Evolutionary conservation across 2,329 filamentous ascomycete genomes (phyloP).

Genomic region (Pseudophaeomoniella oleicola): DNA sequence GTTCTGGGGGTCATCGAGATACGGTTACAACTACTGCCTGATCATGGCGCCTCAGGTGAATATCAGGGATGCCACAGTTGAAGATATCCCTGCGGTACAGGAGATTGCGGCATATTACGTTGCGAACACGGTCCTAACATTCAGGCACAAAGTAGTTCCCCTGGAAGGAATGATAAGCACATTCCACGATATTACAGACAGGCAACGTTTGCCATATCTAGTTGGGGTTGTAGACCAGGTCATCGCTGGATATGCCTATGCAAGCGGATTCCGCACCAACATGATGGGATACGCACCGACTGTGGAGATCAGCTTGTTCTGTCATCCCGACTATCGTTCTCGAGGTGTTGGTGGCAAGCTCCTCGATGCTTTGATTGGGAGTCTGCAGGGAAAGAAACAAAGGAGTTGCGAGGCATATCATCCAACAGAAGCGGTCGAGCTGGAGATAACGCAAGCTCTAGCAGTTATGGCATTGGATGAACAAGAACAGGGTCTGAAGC

Average conservation of each 20-base stretch:
- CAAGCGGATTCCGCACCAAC: slow-evolving; percentile 19
- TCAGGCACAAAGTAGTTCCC: slow-evolving; percentile 16
- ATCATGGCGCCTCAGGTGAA: background rate
- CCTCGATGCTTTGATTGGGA: slow-evolving; percentile 15
- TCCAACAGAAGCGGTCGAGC: slow-evolving; percentile 4
- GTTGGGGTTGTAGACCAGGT: slow-evolving; percentile 17
- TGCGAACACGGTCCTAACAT: slow-evolving; percentile 21
- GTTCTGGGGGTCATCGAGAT: no score
- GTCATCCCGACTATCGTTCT: slow-evolving; percentile 18
- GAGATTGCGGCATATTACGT: slow-evolving; percentile 23
- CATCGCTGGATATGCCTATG: slow-evolving; percentile 21
- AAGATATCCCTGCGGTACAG: slow-evolving; percentile 20
- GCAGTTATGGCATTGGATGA: slow-evolving; percentile 25
- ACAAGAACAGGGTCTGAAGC: slow-evolving; percentile 15
- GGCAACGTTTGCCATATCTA: slow-evolving; percentile 20
- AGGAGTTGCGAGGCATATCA: slow-evolving; percentile 8
- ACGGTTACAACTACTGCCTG: no score
- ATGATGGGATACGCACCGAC: slow-evolving; percentile 24
- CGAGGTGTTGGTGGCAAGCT: slow-evolving; percentile 19
- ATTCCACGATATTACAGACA: slow-evolving; percentile 11
- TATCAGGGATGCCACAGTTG: slow-evolving; percentile 9
- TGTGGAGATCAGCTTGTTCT: slow-evolving; percentile 24
- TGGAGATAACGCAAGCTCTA: slow-evolving; percentile 17
- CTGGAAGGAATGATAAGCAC: slow-evolving; percentile 15
- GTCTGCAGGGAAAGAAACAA: slow-evolving; percentile 14